Evolutionary conservation across 495 filamentous ascomycete species (phyloP).

Genomic region (Amphirosellinia nigrospora): DNA sequence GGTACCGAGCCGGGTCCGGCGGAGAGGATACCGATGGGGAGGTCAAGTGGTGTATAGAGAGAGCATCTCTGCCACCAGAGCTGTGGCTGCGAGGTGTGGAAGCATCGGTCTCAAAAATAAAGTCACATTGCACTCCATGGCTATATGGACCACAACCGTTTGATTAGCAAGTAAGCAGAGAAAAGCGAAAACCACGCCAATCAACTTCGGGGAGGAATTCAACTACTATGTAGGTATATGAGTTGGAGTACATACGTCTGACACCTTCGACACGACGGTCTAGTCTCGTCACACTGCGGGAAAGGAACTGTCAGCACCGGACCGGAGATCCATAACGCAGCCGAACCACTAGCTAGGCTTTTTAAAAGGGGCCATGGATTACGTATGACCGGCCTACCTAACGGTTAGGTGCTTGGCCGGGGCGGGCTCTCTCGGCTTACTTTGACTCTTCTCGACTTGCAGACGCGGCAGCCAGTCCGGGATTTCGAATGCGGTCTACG

Average conservation of each 20-base stretch:
- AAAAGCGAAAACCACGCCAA: background rate
- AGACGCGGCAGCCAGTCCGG: slow-evolving; percentile 24
- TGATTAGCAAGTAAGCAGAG: background rate
- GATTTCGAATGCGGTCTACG: slow-evolving; percentile 25
- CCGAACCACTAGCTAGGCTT: background rate
- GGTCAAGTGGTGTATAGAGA: slow-evolving; percentile 21
- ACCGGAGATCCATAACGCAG: background rate
- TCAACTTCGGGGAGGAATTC: background rate
- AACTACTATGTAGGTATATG: background rate
- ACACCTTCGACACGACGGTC: slow-evolving; percentile 24
- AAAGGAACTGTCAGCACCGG: background rate
- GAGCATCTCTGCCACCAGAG: slow-evolving; percentile 5
- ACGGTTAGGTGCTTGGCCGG: background rate
- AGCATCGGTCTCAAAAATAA: background rate
- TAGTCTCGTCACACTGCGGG: slow-evolving; percentile 22
- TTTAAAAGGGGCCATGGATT: background rate
- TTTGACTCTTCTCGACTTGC: slow-evolving; percentile 24
- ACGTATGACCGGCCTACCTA: background rate
- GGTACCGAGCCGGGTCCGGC: background rate
- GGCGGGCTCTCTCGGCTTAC: slow-evolving; percentile 12
- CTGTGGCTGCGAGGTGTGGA: background rate
- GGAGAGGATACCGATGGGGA: slow-evolving; percentile 12
- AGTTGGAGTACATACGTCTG: slow-evolving; percentile 16
- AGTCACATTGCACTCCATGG: slow-evolving; percentile 21
- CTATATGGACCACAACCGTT: background rate